These are phyloP conservation scores for Termitomyces eurrhizus DNA, from an alignment of 768 basidiomycete genomes.

Conservation along the genomic window DNA sequence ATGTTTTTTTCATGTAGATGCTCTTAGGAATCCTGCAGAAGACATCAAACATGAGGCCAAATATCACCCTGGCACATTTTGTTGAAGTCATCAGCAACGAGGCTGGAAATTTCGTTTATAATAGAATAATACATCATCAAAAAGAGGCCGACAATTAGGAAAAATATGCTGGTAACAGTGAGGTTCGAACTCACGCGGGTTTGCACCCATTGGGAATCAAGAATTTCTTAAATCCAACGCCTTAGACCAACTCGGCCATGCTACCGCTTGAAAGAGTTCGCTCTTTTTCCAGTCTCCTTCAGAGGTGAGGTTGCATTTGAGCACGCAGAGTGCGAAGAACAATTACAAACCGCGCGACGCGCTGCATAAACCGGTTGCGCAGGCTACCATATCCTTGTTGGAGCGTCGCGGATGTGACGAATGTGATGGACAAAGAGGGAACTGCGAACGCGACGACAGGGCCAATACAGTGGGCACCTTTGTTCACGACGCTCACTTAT, in stretches of 20 bases:
- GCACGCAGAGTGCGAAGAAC: slow-evolving; percentile 57
- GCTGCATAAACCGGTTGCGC: slow-evolving; percentile 61
- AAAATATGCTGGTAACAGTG: slow-evolving; percentile 60
- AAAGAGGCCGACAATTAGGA: neutral
- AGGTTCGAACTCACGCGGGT: slow-evolving; percentile 91
- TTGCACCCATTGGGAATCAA: slow-evolving; percentile 81
- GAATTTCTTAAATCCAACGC: slow-evolving; percentile 80
- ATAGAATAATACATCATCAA: neutral
- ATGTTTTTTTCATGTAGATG: neutral
- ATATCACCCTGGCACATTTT: too few species aligned
- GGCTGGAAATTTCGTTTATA: too few species aligned
- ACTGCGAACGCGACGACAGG: too few species aligned
- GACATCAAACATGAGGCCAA: too few species aligned
- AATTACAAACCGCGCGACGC: slow-evolving; percentile 71
- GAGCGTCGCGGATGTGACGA: too few species aligned
- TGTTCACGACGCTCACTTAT: too few species aligned
- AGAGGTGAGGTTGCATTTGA: too few species aligned
- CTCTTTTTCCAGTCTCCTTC: too few species aligned
- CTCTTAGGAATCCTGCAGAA: neutral
- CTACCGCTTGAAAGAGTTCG: slow-evolving; percentile 29
- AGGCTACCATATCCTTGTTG: slow-evolving; percentile 58
- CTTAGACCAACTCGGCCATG: slow-evolving; percentile 91
- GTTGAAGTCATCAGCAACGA: too few species aligned
- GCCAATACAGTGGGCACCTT: too few species aligned
- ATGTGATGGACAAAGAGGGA: too few species aligned